Evolutionary conservation across 2,329 filamentous ascomycete genomes (phyloP).

Genomic region (Paecilomyces fulvus): DNA sequence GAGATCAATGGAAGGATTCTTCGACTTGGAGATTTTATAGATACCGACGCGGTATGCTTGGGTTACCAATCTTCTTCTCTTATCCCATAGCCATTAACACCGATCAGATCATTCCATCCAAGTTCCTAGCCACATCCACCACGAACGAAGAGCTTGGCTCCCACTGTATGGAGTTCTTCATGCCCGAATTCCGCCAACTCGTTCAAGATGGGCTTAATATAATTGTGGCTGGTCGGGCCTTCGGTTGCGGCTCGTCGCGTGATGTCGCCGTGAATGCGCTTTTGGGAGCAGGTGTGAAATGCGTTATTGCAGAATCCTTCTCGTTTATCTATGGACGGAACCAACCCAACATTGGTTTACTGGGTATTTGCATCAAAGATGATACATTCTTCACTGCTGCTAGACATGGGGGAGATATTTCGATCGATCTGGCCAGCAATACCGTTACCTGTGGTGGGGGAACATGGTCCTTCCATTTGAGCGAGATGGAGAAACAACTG

Average conservation of each 20-base stretch:
- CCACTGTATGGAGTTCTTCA: slow-evolving; percentile 34
- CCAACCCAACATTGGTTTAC: slow-evolving; percentile 37
- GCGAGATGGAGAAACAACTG: slow-evolving; percentile 32
- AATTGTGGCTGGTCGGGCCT: slow-evolving; percentile 39
- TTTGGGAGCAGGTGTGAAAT: slow-evolving; percentile 30
- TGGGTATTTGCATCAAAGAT: slow-evolving; percentile 36
- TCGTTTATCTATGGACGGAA: slow-evolving; percentile 42
- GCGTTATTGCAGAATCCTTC: slow-evolving; percentile 39
- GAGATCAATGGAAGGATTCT: slow-evolving; percentile 30
- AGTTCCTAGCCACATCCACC: slow-evolving; percentile 24
- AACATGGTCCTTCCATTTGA: slow-evolving; percentile 28
- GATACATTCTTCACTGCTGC: slow-evolving; percentile 31
- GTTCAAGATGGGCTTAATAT: slow-evolving; percentile 30
- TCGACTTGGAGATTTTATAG: slow-evolving; percentile 37
- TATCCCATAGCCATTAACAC: neutral
- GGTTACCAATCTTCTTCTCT: neutral
- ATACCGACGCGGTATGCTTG: slow-evolving; percentile 29
- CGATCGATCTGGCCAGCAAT: slow-evolving; percentile 23
- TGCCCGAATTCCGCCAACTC: slow-evolving; percentile 33
- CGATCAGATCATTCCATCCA: slow-evolving; percentile 31
- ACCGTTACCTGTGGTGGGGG: slow-evolving; percentile 14
- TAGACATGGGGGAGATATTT: slow-evolving; percentile 27
- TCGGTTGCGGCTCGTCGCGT: slow-evolving; percentile 40
- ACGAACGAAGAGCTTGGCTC: slow-evolving; percentile 26
- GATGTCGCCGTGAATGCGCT: slow-evolving; percentile 38